A percentile compares a stretch with the other conserved stretches of the same genome.
phyloP scores from a whole-genome alignment of 2,329 filamentous ascomycete genomes.

The Clarireedia sp. region DNA sequence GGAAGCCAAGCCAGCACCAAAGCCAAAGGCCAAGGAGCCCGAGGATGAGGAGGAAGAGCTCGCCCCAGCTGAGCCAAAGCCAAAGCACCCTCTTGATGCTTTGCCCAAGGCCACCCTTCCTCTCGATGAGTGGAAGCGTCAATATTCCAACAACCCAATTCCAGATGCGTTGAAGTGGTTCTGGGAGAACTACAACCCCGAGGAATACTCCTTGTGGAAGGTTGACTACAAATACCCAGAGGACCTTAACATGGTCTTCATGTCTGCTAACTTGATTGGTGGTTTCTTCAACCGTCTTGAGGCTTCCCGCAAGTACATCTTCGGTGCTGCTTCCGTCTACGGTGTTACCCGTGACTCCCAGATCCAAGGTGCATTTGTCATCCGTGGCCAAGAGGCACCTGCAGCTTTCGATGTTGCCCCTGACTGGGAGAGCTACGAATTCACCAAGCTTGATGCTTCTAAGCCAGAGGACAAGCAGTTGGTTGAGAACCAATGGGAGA shows the following conservation, averaged over 20 bases:
- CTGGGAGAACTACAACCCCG: conserved; percentile 91
- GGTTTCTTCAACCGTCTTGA: conserved; percentile 98
- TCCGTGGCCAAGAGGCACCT: conserved; percentile 80
- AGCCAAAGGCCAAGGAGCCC: conserved; percentile 38
- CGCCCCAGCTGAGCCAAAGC: conserved; percentile 61
- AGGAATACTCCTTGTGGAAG: conserved; percentile 94
- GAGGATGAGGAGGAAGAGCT: conserved; percentile 60
- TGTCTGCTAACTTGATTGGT: conserved; percentile 97
- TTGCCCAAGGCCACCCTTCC: conserved; percentile 73
- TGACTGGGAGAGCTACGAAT: conserved; percentile 93
- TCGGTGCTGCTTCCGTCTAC: conserved; percentile 84
- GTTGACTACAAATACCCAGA: conserved; percentile 99
- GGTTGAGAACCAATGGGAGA: conserved; percentile 81
- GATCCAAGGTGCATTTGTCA: conserved; percentile 87
- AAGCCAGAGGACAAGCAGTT: conserved; percentile 80
- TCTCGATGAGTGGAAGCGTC: conserved; percentile 97
- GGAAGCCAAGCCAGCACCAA: conserved; percentile 42
- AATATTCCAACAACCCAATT: conserved; percentile 95
- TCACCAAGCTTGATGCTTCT: conserved; percentile 89
- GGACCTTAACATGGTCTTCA: conserved; percentile 95
- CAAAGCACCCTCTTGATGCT: conserved; percentile 91
- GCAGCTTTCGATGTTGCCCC: conserved; percentile 95
- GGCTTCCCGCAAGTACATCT: conserved; percentile 95
- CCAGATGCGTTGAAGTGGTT: conserved; percentile 87
- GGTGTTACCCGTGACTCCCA: conserved; percentile 82